phyloP scores from a whole-genome alignment of 1,139 yeast species.

The Diutina sp. region DNA sequence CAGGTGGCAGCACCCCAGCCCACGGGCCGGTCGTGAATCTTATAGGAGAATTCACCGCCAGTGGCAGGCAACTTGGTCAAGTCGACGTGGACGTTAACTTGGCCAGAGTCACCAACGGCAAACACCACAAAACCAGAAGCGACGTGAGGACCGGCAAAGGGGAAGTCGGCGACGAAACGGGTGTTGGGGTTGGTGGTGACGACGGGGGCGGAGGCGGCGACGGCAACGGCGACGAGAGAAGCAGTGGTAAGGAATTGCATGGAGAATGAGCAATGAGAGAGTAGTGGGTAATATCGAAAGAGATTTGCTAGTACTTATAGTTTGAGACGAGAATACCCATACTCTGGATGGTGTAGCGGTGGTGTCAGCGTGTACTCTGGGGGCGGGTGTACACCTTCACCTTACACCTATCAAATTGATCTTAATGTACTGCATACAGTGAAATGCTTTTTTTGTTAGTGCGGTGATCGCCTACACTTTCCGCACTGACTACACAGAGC shows the following conservation, averaged over 20 bases:
- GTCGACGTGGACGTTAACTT: slow-evolving; percentile 47
- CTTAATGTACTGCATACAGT: too few relatives aligned
- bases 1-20: slow-evolving; percentile 22
- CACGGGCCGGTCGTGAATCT: slow-evolving; percentile 39
- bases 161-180: slow-evolving; percentile 45
- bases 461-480: too few relatives aligned
- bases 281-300: too few relatives aligned
- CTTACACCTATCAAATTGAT: too few relatives aligned
- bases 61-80: slow-evolving; percentile 41
- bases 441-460: too few relatives aligned
- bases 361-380: too few relatives aligned
- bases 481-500: too few relatives aligned
- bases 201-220: not conserved
- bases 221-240: not conserved
- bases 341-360: not conserved
- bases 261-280: not conserved
- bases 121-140: slow-evolving; percentile 39
- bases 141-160: slow-evolving; percentile 22
- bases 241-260: not conserved
- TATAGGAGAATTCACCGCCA: slow-evolving; percentile 50
- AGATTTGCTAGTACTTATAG: too few relatives aligned
- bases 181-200: slow-evolving; percentile 22
- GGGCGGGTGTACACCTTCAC: too few relatives aligned
- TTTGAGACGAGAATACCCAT: not conserved
- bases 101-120: slow-evolving; percentile 30